Base-by-base conservation (phyloP, 768 basidiomycete genomes). In the Lyophyllum shimeji region DNA sequence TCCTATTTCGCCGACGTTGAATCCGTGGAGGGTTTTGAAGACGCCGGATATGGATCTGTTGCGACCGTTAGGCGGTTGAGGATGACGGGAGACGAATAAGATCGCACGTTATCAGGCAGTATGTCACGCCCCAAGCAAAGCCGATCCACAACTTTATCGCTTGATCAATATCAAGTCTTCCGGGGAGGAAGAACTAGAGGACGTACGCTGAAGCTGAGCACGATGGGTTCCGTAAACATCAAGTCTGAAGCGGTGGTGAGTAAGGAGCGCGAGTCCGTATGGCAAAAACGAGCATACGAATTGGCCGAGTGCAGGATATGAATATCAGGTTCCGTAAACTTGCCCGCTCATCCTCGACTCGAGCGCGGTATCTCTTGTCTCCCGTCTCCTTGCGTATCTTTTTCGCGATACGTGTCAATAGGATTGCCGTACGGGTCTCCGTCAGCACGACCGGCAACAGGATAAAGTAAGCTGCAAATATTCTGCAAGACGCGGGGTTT, bases 121-220 rank as follows among this genome's bases (percentile, higher is more conserved):
- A 93, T 20, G 86, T 67, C 5, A 90, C 81, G 0, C 90, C 90
- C 90, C 90, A 93, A 0, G 81, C 79, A 56, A 93, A 84, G 50
- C 85, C 84, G 27, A 85, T 71, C 87, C 86, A 87, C n/a, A 87
- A 64, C 85, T 89, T 67, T 17, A 27, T 7, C 13, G 31, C 15
- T 17, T 11, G 20, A 4, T 29, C 20, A 55, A 23, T 55, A 31
- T 33, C 37, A 25, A 9, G 40, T 31, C 17, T 50, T 50, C 52
- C 43, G 43, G 74, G 60, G 76, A 73, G 12, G 72, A 72, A n/a
- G 71, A 67, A 29, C 5, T 46, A 6, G 73, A 71, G 8, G 70
- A 69, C 82, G 34, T 65, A 89, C 88, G 63, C 84, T 87, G 64
- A 93, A 89, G 62, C 84, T 84, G 2, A 80, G 70, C 7, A 93